Evolutionary conservation across 2,329 filamentous ascomycete genomes (phyloP), one percentile per base, ranked within the genome.

Genomic region (Claviceps pazoutovae): DNA sequence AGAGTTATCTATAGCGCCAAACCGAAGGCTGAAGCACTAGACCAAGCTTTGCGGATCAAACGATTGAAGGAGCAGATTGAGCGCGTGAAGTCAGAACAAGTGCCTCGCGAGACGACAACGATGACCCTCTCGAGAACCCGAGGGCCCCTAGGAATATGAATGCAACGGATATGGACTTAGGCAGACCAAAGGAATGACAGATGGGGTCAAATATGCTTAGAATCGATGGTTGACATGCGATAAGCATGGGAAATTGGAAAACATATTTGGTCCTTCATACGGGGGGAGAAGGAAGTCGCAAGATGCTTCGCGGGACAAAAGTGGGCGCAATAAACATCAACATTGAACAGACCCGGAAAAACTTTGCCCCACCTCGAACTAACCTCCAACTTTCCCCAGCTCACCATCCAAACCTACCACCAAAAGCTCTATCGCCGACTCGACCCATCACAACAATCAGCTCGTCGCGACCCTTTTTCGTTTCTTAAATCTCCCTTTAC

Each of bases 331-430:
- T n/a, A 2, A 39, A 7, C 14, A 37, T 9, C 36, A 41, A 37
- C 36, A 37, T 9, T n/a, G 6, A 39, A 7, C 16, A 49, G 14
- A 5, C 19, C 23, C 49, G 52, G 49, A 53, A 51, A 39, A 53
- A 51, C 52, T 9, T 53, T 51, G 23, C 42, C 41, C 52, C 52
- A 48, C 52, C 39, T 51, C 46, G 34, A 49, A 51, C 41, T 49
- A 49, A 48, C 52, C 39, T 51, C 42, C 21, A 49, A 53, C 30
- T 51, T 51, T 51, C 49, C 52, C 43, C 38, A 34, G 48, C 48
- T 41, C 21, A 34, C 30, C 34, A 37, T 34, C 23, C 43, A 19
- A 19, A 50, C 36, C 42, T 23, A 21, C 34, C 37, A 42, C 14
- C 30, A 11, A 34, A 51, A 53, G 49, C 45, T 53, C 49, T 11